Percentiles rank a stretch among this genome's conserved stretches.
phyloP scores from a whole-genome alignment of 192 early-diverging fungal species.

The Radiomyces spectabilis region DNA sequence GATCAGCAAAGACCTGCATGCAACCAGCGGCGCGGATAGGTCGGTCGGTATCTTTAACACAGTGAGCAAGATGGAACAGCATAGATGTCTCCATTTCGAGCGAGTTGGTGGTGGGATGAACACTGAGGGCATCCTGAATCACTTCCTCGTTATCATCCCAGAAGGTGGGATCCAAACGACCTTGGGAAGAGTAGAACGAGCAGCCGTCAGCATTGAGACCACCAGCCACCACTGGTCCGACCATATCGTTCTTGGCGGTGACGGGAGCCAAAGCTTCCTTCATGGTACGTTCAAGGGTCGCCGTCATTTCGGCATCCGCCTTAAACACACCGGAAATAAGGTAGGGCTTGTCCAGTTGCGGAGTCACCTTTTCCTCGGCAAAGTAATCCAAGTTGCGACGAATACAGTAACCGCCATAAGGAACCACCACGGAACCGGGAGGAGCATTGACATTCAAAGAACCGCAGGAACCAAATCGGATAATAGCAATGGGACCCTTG shows the following conservation, averaged over 20 bases:
- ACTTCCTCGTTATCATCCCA: constrained; percentile 70
- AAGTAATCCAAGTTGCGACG: constrained; percentile 71
- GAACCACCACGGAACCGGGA: constrained; percentile 65
- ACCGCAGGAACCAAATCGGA: constrained; percentile 85
- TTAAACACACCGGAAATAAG: constrained; percentile 49
- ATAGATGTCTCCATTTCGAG: constrained; percentile 89
- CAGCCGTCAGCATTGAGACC: constrained; percentile 75
- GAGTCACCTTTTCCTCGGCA: constrained; percentile 12
- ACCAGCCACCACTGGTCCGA: constrained; percentile 19
- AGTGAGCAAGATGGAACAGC: constrained; percentile 73
- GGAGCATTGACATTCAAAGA: constrained; percentile 43
- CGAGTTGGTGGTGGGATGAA: constrained; percentile 43
- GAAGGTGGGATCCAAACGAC: constrained; percentile 61
- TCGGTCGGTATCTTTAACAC: constrained; percentile 22
- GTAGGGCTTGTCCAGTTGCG: constrained; percentile 56
- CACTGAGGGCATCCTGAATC: constrained; percentile 34
- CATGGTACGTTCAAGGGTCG: constrained; percentile 24
- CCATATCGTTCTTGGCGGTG: background rate
- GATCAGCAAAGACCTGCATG: constrained; percentile 80
- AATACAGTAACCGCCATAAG: constrained; percentile 41
- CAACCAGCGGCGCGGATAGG: constrained; percentile 68
- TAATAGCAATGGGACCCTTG: constrained; percentile 68
- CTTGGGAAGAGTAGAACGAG: constrained; percentile 85
- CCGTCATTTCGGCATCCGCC: constrained; percentile 53
- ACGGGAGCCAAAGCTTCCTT: constrained; percentile 21